Percentiles rank a stretch among this genome's conserved stretches.
These are phyloP conservation scores for Gloeophyllum trabeum DNA, from an alignment of 768 basidiomycete genomes.

Conservation along the genomic window DNA sequence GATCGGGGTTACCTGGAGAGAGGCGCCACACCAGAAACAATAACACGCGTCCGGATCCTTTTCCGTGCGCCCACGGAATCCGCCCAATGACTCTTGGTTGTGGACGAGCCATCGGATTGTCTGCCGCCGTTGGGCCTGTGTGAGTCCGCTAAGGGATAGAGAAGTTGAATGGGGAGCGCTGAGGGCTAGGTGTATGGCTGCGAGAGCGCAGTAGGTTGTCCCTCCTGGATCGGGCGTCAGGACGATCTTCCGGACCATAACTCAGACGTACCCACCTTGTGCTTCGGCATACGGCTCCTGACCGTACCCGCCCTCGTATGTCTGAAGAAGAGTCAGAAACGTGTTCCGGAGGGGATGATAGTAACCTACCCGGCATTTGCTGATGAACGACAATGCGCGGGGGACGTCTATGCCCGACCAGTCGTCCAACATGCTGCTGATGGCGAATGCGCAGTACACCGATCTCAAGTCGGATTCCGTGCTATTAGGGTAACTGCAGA, in stretches of 20 bases:
- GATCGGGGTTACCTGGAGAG: constrained; percentile 42
- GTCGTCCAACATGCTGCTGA: constrained; percentile 68
- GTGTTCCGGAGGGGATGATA: background rate
- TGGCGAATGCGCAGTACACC: constrained; percentile 78
- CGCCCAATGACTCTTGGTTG: constrained; percentile 64
- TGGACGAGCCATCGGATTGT: constrained; percentile 72
- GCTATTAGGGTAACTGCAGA: constrained; percentile 56
- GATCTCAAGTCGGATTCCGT: constrained; percentile 75
- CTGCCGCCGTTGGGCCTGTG: constrained; percentile 29
- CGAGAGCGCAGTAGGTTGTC: constrained; percentile 86
- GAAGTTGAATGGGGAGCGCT: constrained; percentile 11
- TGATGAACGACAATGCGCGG: constrained; percentile 51
- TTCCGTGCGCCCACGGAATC: constrained; percentile 81
- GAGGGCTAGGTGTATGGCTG: constrained; percentile 50
- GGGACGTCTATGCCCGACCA: constrained; percentile 65
- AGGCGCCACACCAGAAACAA: constrained; percentile 89
- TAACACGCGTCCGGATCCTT: constrained; percentile 92
- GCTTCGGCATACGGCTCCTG: constrained; percentile 76
- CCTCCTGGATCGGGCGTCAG: constrained; percentile 48
- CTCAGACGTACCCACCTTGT: constrained; percentile 41
- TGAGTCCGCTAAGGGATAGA: constrained; percentile 15
- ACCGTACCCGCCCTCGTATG: constrained; percentile 89
- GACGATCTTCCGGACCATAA: background rate
- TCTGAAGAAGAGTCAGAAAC: constrained; percentile 30
- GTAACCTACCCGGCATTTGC: constrained; percentile 54